phyloP scores from a whole-genome alignment of 2,329 filamentous ascomycete genomes.

The Aspergillus neoniger region DNA sequence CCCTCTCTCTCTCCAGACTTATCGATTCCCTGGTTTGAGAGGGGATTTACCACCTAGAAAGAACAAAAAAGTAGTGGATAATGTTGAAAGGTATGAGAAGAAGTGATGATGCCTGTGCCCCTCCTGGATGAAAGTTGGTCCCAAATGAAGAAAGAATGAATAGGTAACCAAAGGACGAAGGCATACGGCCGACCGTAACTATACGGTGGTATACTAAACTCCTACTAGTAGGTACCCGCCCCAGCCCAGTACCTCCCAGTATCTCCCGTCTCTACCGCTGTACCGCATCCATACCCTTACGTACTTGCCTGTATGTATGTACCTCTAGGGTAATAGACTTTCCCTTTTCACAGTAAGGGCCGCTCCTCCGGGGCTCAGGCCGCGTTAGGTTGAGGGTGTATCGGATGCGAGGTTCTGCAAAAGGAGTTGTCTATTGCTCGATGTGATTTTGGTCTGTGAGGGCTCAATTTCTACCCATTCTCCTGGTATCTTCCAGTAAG shows the following conservation, averaged over 20 bases:
- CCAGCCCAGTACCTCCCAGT: background rate
- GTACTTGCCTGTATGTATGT: conserved; percentile 49
- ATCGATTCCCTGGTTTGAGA: background rate
- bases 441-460: conserved; percentile 1
- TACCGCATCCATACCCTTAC: conserved; percentile 57
- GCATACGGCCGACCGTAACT: background rate
- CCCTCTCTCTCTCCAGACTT: too few species aligned
- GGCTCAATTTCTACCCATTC: conserved; percentile 10
- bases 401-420: conserved; percentile 18
- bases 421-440: background rate
- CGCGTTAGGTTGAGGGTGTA: conserved; percentile 18
- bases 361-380: conserved; percentile 21
- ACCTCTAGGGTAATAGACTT: conserved; percentile 21
- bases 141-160: background rate
- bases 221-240: background rate
- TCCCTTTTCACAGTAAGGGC: conserved; percentile 25
- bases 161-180: background rate
- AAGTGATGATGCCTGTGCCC: background rate
- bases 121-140: conserved; percentile 1
- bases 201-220: background rate
- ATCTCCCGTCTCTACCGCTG: conserved; percentile 39
- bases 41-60: background rate
- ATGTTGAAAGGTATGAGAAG: background rate
- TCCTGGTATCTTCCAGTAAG: conserved; percentile 20
- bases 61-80: background rate